phyloP scores from a whole-genome alignment of 2,329 filamentous ascomycete species.

The Neopestalotiopsis sp. region DNA sequence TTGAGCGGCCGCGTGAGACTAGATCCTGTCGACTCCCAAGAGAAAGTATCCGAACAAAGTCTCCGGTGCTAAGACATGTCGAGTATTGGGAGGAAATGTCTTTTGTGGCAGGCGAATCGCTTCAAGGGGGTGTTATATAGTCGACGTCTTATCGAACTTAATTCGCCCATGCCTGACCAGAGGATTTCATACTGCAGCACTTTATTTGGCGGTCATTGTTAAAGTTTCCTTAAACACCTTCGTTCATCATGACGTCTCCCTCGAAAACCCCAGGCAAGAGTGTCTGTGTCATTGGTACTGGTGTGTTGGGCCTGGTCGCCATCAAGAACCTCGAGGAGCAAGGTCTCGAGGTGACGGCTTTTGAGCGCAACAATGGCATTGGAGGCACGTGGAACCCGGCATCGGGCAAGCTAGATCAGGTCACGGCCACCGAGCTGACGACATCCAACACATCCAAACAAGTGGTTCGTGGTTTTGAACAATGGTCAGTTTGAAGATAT shows the following conservation, averaged over 20 bases:
- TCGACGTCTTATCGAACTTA: neutral
- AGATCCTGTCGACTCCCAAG: neutral
- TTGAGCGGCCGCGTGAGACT: neutral
- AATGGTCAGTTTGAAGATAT: too few species aligned
- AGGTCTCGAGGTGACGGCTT: conserved; percentile 9
- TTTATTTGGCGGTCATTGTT: too few species aligned
- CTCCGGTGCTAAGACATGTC: neutral
- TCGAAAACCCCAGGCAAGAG: neutral
- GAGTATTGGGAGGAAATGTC: neutral
- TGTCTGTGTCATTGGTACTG: conserved; percentile 6
- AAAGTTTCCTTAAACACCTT: neutral
- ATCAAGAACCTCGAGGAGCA: conserved; percentile 15
- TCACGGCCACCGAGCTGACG: neutral
- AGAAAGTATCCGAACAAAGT: neutral
- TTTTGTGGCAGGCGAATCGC: neutral
- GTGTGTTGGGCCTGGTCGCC: conserved; percentile 2
- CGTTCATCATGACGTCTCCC: neutral
- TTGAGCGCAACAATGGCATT: neutral
- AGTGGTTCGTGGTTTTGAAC: neutral
- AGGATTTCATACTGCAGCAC: neutral
- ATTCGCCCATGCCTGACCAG: neutral
- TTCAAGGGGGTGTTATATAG: neutral
- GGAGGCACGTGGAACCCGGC: neutral
- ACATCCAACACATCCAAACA: conserved; percentile 11
- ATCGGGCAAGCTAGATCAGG: neutral